phyloP scores from a whole-genome alignment of 345 rosid species.

The Dovyalis caffra region DNA sequence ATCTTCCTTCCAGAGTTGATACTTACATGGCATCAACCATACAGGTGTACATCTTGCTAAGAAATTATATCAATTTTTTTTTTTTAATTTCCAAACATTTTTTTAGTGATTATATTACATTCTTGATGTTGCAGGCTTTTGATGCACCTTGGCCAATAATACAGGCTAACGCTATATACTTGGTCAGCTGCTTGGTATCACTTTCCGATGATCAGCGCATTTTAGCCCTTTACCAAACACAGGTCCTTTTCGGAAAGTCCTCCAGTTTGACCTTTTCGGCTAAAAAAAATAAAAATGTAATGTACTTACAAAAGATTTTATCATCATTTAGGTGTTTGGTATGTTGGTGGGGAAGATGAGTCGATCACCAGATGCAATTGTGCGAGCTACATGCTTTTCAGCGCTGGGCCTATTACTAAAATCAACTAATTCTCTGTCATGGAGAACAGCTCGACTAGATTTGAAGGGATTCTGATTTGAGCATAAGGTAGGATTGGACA shows the following conservation, averaged over 20 bases:
- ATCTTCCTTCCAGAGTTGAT: conserved; percentile 64
- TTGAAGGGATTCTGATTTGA: conserved; percentile 43
- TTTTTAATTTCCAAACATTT: background rate
- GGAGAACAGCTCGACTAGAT: conserved; percentile 65
- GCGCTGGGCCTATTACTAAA: conserved; percentile 72
- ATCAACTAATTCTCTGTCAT: conserved; percentile 54
- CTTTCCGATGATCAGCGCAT: conserved; percentile 78
- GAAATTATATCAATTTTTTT: background rate
- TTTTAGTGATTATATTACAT: background rate
- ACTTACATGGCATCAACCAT: conserved; percentile 74
- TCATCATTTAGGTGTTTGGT: conserved; percentile 56
- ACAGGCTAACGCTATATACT: conserved; percentile 91
- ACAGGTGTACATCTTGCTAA: conserved; percentile 56
- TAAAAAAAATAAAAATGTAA: background rate
- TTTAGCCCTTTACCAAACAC: conserved; percentile 60
- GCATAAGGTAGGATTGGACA: conserved; percentile 4
- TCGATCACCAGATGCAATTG: conserved; percentile 69
- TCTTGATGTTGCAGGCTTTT: conserved; percentile 59
- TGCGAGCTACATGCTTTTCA: conserved; percentile 75
- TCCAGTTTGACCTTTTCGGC: background rate
- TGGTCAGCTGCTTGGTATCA: conserved; percentile 76
- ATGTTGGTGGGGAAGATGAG: conserved; percentile 79
- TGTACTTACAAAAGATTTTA: background rate
- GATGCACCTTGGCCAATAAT: conserved; percentile 92
- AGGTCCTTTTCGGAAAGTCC: conserved; percentile 44